Evolutionary conservation across 257 asterid species (phyloP).

Genomic region (Datura wrightii): DNA sequence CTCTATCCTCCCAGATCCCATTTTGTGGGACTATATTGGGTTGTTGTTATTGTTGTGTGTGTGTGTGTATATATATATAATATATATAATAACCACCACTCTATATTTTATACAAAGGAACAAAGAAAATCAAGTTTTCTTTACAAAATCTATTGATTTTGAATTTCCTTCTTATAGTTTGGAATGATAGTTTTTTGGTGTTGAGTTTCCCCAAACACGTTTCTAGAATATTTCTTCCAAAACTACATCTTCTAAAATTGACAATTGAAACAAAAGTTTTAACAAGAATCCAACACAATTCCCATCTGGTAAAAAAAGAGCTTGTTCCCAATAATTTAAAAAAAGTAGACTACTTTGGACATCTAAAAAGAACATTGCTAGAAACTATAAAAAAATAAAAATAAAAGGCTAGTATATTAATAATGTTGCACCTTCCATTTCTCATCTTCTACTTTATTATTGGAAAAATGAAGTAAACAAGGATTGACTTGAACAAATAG

Average conservation of each 20-base stretch:
- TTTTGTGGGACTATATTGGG: too few relatives aligned
- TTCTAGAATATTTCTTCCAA: neutral
- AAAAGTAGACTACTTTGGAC: neutral
- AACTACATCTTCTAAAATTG: neutral
- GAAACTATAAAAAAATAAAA: neutral
- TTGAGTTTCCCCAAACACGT: neutral
- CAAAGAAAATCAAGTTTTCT: too few relatives aligned
- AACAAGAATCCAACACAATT: neutral
- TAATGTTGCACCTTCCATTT: slow-evolving; percentile 15
- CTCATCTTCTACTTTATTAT: slow-evolving; percentile 51
- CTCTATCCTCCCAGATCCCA: too few relatives aligned
- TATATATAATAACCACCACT: too few relatives aligned
- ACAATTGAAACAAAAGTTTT: neutral
- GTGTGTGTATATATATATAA: too few relatives aligned
- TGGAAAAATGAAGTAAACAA: slow-evolving; percentile 43
- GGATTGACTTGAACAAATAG: slow-evolving; percentile 42
- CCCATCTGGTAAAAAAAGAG: neutral
- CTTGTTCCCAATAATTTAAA: neutral
- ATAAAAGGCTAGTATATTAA: neutral
- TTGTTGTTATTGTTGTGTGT: too few relatives aligned
- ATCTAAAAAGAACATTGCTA: slow-evolving; percentile 15
- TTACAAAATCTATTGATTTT: too few relatives aligned
- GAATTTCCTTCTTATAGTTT: neutral
- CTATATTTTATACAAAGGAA: too few relatives aligned
- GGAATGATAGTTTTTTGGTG: neutral